Evolutionary conservation across 73 alveolate species (phyloP), one percentile per base, ranked within the genome.

Genomic region (Tetrahymena borealis): DNA sequence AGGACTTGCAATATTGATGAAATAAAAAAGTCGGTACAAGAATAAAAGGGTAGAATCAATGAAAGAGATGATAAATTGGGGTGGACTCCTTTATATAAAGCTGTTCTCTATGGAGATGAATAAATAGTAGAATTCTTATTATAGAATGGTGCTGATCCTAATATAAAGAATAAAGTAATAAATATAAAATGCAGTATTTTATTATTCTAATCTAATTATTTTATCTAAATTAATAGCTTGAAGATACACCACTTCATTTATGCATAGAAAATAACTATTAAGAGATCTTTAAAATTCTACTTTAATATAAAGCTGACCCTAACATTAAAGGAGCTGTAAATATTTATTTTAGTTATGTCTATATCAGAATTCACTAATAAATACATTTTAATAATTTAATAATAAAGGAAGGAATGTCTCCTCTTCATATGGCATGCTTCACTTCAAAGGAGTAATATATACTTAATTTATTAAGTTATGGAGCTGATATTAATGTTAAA

Each of bases 211-310:
- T 7, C 4, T 2, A 18, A 11, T 1, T 39, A 16, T 36, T 38
- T 90, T 40, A 31, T 39, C 20, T 40, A 6, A 18, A 40, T 1
- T 20, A 90, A 2, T 5, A 90, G 39, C 79, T 92, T 36, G 95
- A 94, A 16, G 95, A 92, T 6, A 92, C 95, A 24, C 79, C 94
- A 18, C 77, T 92, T 28, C 95, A 92, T 37, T 94, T 79, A 90
- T 93, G 91, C 33, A 77, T 94, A 11, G 95, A 92, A 32, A 92
- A 92, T 33, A 33, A 39, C 33, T 40, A 92, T 18, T 78, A 35
- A 35, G 39, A 36, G 43, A 90, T 92, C 11, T 93, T 94, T 40
- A 18, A 36, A 18, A 37, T 32, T 32, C 38, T 92, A 38, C 41
- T 92, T 9, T 11, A 92, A 92, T 38, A 92, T 39, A 39, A 60